These are phyloP conservation scores for Eucalyptus victrix DNA, from an alignment of 345 rosid genomes.

Conservation along the genomic window DNA sequence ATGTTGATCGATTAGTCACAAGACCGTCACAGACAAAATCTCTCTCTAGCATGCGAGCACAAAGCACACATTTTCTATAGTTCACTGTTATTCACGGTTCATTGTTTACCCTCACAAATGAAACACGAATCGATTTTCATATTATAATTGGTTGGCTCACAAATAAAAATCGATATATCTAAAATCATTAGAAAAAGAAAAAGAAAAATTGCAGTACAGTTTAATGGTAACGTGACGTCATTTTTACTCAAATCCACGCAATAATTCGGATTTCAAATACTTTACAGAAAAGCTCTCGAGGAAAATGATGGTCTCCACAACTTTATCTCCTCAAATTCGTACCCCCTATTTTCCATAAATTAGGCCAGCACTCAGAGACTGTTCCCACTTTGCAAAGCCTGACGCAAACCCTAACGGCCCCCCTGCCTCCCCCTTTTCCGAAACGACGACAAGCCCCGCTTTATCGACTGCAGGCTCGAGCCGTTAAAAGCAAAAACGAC, in stretches of 20 bases:
- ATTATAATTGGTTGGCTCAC: background rate
- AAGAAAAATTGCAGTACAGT: too few relatives aligned
- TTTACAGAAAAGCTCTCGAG: background rate
- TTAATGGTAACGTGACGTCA: background rate
- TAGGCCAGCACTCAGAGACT: background rate
- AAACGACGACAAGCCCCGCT: background rate
- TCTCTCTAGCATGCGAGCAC: background rate
- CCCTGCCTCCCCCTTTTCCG: background rate
- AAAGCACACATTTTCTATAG: too few relatives aligned
- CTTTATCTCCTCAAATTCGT: background rate
- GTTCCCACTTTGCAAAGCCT: background rate
- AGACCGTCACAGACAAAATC: too few relatives aligned
- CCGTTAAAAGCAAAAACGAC: conserved; percentile 12
- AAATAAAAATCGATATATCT: background rate
- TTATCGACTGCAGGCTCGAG: background rate
- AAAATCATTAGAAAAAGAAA: background rate
- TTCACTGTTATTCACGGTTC: background rate
- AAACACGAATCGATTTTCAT: background rate
- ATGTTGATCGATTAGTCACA: background rate
- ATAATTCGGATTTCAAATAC: background rate
- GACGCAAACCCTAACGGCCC: background rate
- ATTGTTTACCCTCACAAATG: background rate
- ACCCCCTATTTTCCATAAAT: background rate
- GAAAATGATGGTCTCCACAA: background rate
- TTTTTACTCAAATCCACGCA: background rate